Evolutionary conservation across 352 stramenopile species (phyloP).

Genomic region (Stephanocyclus meneghinianus): DNA sequence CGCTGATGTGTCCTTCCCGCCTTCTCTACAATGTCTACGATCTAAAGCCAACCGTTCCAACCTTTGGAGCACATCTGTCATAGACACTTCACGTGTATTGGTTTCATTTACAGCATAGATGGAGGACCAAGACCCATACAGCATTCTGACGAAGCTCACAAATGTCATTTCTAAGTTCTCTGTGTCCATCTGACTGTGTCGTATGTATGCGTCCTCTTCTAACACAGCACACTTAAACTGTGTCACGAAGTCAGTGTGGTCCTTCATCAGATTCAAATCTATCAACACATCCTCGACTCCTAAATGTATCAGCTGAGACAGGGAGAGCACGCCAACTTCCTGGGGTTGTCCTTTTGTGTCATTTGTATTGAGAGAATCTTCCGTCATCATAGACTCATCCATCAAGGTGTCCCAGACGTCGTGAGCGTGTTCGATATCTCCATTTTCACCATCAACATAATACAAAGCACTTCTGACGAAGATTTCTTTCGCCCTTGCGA

Average conservation of each 20-base stretch:
- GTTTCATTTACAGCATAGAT: constrained; percentile 14
- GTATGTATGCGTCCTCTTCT: constrained; percentile 7
- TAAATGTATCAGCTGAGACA: constrained; percentile 25
- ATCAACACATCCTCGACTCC: constrained; percentile 30
- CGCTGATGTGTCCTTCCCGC: constrained; percentile 22
- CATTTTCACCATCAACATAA: not conserved
- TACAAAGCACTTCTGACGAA: not conserved
- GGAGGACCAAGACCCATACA: constrained; percentile 6
- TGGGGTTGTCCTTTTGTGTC: not conserved
- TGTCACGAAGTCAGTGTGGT: constrained; percentile 13
- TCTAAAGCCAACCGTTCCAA: constrained; percentile 18
- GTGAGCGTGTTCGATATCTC: constrained; percentile 28
- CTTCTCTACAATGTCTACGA: not conserved
- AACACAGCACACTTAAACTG: constrained; percentile 14
- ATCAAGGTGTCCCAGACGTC: constrained; percentile 40
- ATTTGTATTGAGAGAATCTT: constrained; percentile 22
- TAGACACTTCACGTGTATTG: not conserved
- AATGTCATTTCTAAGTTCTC: constrained; percentile 33
- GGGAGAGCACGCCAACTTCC: constrained; percentile 36
- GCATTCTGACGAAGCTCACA: constrained; percentile 30
- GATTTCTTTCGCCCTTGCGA: constrained; percentile 32
- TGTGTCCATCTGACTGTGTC: not conserved
- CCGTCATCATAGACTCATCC: constrained; percentile 34
- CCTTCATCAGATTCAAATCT: constrained; percentile 17
- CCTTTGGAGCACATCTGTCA: constrained; percentile 14